Evolutionary conservation across 306 rosid genomes (phyloP).

Genomic region (Ochetophila trinervis): DNA sequence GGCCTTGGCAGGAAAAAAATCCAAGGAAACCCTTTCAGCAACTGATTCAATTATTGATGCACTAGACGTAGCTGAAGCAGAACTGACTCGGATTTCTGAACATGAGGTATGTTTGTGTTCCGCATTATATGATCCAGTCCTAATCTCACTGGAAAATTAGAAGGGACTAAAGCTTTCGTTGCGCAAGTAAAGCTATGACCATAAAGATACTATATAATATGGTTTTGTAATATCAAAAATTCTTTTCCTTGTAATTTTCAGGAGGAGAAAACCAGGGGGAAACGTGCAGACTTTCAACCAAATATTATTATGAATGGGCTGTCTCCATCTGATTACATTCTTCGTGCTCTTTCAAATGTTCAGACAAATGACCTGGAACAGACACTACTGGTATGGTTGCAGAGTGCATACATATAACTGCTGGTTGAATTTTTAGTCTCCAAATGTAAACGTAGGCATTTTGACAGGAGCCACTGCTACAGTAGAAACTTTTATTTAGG

Average conservation of each 20-base stretch:
- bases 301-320: slow-evolving; percentile 66
- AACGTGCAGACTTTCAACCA: slow-evolving; percentile 49
- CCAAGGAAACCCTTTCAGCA: slow-evolving; percentile 88
- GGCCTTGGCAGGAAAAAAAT: slow-evolving; percentile 81
- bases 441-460: neutral
- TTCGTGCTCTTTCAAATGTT: slow-evolving; percentile 68
- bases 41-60: slow-evolving; percentile 80
- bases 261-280: slow-evolving; percentile 56
- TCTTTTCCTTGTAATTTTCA: slow-evolving; percentile 35
- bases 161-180: neutral
- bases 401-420: slow-evolving; percentile 1
- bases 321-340: slow-evolving; percentile 77
- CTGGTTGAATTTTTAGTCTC: slow-evolving; percentile 8
- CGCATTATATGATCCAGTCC: neutral
- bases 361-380: slow-evolving; percentile 88
- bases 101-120: slow-evolving; percentile 49
- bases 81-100: slow-evolving; percentile 53
- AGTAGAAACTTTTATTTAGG: neutral
- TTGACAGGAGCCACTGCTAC: neutral
- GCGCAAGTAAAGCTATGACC: neutral
- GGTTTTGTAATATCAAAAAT: slow-evolving; percentile 17
- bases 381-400: slow-evolving; percentile 67
- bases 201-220: neutral
- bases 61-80: slow-evolving; percentile 75
- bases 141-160: neutral